Percentiles rank a stretch among this genome's conserved stretches.
Conservation (phyloP, 257 asterid species). For the Asclepias syriaca region DNA sequence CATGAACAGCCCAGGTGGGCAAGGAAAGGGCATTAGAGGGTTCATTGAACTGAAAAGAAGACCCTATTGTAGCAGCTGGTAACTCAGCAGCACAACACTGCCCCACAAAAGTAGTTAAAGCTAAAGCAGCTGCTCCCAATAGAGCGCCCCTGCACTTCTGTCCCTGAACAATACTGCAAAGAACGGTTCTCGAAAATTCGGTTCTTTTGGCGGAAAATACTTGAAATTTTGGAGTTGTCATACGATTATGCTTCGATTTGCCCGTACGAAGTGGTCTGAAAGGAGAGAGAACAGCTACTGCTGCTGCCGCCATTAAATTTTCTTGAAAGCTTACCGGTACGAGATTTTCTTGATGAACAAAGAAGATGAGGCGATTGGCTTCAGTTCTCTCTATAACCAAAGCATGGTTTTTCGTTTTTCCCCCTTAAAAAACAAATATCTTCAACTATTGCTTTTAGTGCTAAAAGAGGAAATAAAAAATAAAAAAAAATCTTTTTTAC, state of each 20-base stretch:
- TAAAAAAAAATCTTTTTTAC: no score
- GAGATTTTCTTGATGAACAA: background rate
- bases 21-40: constrained; percentile 92
- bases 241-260: constrained; percentile 23
- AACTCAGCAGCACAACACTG: constrained; percentile 50
- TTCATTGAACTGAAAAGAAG: constrained; percentile 44
- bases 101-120: constrained; percentile 38
- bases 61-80: constrained; percentile 22
- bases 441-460: no score
- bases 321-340: background rate
- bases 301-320: constrained; percentile 27
- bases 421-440: no score
- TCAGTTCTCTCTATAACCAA: background rate
- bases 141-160: constrained; percentile 29
- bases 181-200: constrained; percentile 16
- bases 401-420: no score
- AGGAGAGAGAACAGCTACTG: constrained; percentile 21
- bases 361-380: background rate
- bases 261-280: constrained; percentile 21
- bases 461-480: no score
- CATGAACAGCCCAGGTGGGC: constrained; percentile 95
- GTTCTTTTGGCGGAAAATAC: constrained; percentile 20
- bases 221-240: constrained; percentile 18
- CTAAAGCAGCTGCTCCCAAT: constrained; percentile 60
- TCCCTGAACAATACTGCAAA: constrained; percentile 17